These are phyloP conservation scores for Apiospora aurea DNA, from an alignment of 2,329 filamentous ascomycete genomes.

Conservation along the genomic window DNA sequence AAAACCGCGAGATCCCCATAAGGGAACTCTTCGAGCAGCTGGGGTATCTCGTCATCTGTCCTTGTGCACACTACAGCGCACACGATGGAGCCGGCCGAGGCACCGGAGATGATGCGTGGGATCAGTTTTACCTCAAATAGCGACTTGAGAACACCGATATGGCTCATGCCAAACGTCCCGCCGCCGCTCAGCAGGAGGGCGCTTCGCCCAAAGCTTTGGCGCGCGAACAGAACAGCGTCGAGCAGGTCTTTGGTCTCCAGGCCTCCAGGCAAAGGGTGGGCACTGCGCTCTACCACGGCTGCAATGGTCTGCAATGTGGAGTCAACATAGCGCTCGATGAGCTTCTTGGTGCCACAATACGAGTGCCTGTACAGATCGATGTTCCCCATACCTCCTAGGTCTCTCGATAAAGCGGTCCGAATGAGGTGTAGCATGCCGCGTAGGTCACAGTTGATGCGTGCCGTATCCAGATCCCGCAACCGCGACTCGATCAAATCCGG, in stretches of 20 bases:
- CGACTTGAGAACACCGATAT: slow-evolving; percentile 85
- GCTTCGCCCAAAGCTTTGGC: slow-evolving; percentile 85
- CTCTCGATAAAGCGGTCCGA: slow-evolving; percentile 79
- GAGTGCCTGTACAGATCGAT: slow-evolving; percentile 83
- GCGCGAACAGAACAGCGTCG: slow-evolving; percentile 73
- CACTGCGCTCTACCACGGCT: slow-evolving; percentile 69
- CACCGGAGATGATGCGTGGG: slow-evolving; percentile 86
- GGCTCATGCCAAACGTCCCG: slow-evolving; percentile 90
- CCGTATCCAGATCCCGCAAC: slow-evolving; percentile 77
- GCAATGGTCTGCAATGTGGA: slow-evolving; percentile 79
- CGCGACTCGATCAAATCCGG: slow-evolving; percentile 71
- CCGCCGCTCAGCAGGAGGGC: slow-evolving; percentile 85
- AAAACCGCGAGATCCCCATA: slow-evolving; percentile 85
- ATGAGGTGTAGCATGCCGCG: slow-evolving; percentile 81
- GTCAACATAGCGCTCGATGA: slow-evolving; percentile 88
- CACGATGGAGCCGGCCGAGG: slow-evolving; percentile 88
- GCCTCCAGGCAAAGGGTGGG: slow-evolving; percentile 54
- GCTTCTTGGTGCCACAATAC: slow-evolving; percentile 82
- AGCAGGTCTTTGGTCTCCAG: slow-evolving; percentile 67
- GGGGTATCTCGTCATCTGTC: slow-evolving; percentile 79
- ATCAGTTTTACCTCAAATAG: slow-evolving; percentile 78
- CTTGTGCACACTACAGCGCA: slow-evolving; percentile 80
- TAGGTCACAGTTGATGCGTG: slow-evolving; percentile 74
- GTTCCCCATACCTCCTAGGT: slow-evolving; percentile 87
- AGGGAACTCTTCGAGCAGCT: slow-evolving; percentile 72